A percentile compares a stretch with the other conserved stretches of the same genome.
Conservation (phyloP, 2,329 filamentous ascomycete species). For the Sporothrix phasma region DNA sequence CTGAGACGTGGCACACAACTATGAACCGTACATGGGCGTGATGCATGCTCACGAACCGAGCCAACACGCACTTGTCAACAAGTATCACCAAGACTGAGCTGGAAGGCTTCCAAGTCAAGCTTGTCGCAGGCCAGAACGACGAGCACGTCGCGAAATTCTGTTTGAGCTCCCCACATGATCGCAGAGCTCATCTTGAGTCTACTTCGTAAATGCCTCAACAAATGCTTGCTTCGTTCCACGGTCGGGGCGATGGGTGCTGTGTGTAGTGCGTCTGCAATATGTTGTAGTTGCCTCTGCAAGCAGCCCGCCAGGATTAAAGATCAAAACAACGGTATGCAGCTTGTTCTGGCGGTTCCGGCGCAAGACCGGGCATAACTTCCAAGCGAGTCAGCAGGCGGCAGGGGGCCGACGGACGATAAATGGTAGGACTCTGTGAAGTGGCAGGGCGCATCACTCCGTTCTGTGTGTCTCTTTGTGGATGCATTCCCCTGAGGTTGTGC, state of each 20-base stretch:
- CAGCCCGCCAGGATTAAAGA: neutral
- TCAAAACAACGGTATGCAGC: neutral
- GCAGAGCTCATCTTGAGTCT: too few relatives aligned
- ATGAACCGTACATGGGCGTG: slow-evolving; percentile 16
- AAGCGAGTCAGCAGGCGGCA: neutral
- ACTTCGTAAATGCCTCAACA: too few relatives aligned
- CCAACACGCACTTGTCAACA: slow-evolving; percentile 28
- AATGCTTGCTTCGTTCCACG: too few relatives aligned
- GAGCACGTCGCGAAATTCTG: too few relatives aligned
- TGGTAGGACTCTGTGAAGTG: neutral
- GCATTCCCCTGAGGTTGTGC: neutral
- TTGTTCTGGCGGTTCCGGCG: neutral
- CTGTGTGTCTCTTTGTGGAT: neutral
- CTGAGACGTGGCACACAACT: slow-evolving; percentile 9
- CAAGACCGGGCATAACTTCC: neutral
- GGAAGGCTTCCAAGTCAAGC: slow-evolving; percentile 30
- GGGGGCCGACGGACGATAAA: neutral
- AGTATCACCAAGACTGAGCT: slow-evolving; percentile 29
- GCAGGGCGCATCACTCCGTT: neutral
- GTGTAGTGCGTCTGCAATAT: neutral
- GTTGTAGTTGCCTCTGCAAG: neutral
- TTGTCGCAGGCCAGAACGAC: slow-evolving; percentile 33
- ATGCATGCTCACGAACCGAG: slow-evolving; percentile 23
- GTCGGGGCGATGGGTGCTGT: neutral
- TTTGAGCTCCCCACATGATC: too few relatives aligned